Percentiles rank a stretch among this genome's conserved stretches.
These are phyloP conservation scores for Neonothopanus nambi DNA, from an alignment of 1,284 basidiomycete species.

Conservation along the genomic window DNA sequence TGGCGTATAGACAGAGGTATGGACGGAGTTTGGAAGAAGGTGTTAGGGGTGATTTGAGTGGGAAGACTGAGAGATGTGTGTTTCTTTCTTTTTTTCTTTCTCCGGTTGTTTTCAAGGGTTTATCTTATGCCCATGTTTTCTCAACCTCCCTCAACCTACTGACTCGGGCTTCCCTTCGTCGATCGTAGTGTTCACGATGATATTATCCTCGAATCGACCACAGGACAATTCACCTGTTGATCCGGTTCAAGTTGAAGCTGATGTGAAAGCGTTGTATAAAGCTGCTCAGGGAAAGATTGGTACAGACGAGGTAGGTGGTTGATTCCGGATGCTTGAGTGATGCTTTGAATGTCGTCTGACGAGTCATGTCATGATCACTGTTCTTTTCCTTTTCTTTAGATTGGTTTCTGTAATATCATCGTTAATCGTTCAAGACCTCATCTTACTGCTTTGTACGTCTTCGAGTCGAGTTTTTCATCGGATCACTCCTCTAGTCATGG, in stretches of 20 bases:
- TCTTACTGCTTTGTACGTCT: conserved; percentile 34
- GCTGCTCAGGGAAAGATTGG: conserved; percentile 34
- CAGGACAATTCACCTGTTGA: conserved; percentile 28
- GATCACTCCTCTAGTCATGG: too few species aligned
- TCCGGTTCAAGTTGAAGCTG: conserved; percentile 27
- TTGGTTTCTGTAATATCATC: conserved; percentile 31
- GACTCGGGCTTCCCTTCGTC: neutral
- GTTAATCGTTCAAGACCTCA: conserved; percentile 36
- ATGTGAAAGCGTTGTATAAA: conserved; percentile 35
- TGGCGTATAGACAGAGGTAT: conserved; percentile 32
- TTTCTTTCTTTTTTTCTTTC: conserved; percentile 2
- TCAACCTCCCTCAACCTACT: neutral
- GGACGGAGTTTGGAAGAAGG: conserved; percentile 28
- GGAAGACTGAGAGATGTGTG: conserved; percentile 33
- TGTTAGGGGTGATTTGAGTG: conserved; percentile 35
- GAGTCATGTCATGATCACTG: neutral
- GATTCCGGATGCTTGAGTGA: too few species aligned
- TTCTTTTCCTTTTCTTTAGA: conserved; percentile 13
- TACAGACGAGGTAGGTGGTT: conserved; percentile 32
- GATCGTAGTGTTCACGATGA: conserved; percentile 42
- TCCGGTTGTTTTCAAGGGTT: neutral
- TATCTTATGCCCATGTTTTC: neutral
- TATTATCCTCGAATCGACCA: conserved; percentile 31
- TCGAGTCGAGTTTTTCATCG: too few species aligned
- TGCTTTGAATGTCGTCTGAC: neutral